Evolutionary conservation across 306 rosid species (phyloP).

Genomic region (Prinsepia uniflora): DNA sequence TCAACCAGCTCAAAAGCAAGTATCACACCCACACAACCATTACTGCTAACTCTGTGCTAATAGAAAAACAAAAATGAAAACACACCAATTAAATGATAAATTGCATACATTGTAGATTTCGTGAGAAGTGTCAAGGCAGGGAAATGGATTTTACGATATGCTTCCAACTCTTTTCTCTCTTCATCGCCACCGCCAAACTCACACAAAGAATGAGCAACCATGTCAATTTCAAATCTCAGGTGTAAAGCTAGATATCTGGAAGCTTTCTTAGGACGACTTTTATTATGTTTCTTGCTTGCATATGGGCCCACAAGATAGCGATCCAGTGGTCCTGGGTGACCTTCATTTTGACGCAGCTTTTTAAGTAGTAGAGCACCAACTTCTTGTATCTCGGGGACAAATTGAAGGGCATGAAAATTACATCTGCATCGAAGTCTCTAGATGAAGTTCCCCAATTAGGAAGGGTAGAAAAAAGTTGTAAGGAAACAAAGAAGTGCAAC

Average conservation of each 20-base stretch:
- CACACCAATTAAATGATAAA: neutral
- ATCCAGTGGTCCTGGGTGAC: constrained; percentile 63
- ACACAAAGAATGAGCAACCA: constrained; percentile 97
- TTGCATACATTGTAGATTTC: constrained; percentile 65
- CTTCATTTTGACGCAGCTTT: constrained; percentile 64
- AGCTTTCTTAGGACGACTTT: constrained; percentile 46
- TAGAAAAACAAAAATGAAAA: neutral
- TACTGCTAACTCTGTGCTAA: neutral
- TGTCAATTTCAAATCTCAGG: constrained; percentile 97
- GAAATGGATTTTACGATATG: constrained; percentile 84
- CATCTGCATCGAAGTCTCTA: constrained; percentile 99
- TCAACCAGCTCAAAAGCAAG: neutral
- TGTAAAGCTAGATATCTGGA: constrained; percentile 85
- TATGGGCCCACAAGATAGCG: constrained; percentile 64
- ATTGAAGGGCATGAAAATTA: constrained; percentile 89
- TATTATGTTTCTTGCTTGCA: constrained; percentile 37
- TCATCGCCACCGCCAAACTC: constrained; percentile 95
- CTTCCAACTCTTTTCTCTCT: constrained; percentile 82
- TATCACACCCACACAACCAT: neutral
- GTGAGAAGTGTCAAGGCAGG: constrained; percentile 67
- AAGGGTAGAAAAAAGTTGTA: constrained; percentile 36
- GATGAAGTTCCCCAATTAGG: constrained; percentile 86
- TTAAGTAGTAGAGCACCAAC: constrained; percentile 81
- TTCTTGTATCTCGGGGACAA: constrained; percentile 92
- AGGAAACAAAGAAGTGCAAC: constrained; percentile 21